A percentile compares a stretch with the other conserved stretches of the same genome.
Evolutionary conservation across 176 grass and related monocot genomes (phyloP).

Genomic region (Eleusine indica): DNA sequence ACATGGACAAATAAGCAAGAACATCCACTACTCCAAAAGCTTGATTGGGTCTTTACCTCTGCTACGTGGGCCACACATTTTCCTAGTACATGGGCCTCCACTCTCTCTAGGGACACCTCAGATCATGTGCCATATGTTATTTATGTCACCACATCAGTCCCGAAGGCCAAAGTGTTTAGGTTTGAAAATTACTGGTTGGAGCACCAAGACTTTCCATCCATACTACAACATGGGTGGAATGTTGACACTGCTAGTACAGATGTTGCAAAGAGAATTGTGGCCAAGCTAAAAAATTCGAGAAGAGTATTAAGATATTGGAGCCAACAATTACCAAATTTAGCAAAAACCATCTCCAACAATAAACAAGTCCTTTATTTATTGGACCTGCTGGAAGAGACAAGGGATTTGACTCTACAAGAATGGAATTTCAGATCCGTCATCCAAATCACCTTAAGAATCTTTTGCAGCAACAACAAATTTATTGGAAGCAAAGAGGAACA

Average conservation of each 20-base stretch:
- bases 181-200: background rate
- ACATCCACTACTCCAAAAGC: no score
- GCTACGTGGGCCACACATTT: background rate
- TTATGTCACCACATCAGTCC: no score
- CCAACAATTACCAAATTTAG: background rate
- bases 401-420: background rate
- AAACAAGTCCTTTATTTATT: rapidly evolving
- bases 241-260: background rate
- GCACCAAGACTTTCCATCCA: background rate
- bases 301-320: background rate
- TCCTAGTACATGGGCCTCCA: rapidly evolving
- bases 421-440: background rate
- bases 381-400: background rate
- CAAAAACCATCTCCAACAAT: rapidly evolving
- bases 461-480: background rate
- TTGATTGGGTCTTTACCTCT: background rate
- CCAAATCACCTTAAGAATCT: rapidly evolving
- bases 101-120: background rate
- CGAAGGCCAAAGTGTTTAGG: no score
- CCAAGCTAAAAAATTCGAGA: background rate
- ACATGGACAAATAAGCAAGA: no score
- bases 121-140: background rate
- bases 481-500: background rate
- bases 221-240: background rate
- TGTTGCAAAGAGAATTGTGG: background rate